A percentile compares a stretch with the other conserved stretches of the same genome.
These are phyloP conservation scores for Fusarium pininemorale DNA, from an alignment of 2,329 filamentous ascomycete genomes.

Conservation along the genomic window DNA sequence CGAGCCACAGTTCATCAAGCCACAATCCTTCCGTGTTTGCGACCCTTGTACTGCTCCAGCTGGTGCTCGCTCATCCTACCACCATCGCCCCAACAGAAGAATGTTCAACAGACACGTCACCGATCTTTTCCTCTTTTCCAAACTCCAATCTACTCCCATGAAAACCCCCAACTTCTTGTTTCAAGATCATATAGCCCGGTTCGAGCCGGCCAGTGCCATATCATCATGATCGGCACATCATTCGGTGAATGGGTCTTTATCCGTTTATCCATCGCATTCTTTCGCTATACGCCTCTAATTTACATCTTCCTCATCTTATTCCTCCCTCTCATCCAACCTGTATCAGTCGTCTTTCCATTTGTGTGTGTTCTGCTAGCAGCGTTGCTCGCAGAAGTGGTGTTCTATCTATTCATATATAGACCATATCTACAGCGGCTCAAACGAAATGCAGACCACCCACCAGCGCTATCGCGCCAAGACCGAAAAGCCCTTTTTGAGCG, in stretches of 20 bases:
- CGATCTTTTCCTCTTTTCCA: background rate
- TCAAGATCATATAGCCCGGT: background rate
- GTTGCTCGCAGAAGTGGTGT: slow-evolving; percentile 53
- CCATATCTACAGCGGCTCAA: slow-evolving; percentile 54
- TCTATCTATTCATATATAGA: slow-evolving; percentile 53
- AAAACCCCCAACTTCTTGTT: background rate
- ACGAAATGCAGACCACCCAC: slow-evolving; percentile 52
- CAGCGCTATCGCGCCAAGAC: slow-evolving; percentile 54
- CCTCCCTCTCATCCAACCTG: slow-evolving; percentile 34
- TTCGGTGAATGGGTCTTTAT: slow-evolving; percentile 55
- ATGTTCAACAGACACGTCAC: slow-evolving; percentile 33
- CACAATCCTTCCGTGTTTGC: slow-evolving; percentile 1
- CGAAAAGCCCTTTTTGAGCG: slow-evolving; percentile 65
- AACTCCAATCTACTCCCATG: background rate
- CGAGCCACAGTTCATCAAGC: slow-evolving; percentile 11
- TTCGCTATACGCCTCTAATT: slow-evolving; percentile 56
- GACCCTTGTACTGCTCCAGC: slow-evolving; percentile 16
- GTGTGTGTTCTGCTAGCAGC: slow-evolving; percentile 42
- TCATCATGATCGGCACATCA: slow-evolving; percentile 51
- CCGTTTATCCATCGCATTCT: slow-evolving; percentile 53
- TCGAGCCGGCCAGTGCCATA: background rate
- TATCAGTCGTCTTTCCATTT: slow-evolving; percentile 5
- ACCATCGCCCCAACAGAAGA: slow-evolving; percentile 23
- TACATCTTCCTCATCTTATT: slow-evolving; percentile 47
- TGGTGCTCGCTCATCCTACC: slow-evolving; percentile 3